Conservation (phyloP, 176 grass and related monocot genomes). For the Ensete glaucum region DNA sequence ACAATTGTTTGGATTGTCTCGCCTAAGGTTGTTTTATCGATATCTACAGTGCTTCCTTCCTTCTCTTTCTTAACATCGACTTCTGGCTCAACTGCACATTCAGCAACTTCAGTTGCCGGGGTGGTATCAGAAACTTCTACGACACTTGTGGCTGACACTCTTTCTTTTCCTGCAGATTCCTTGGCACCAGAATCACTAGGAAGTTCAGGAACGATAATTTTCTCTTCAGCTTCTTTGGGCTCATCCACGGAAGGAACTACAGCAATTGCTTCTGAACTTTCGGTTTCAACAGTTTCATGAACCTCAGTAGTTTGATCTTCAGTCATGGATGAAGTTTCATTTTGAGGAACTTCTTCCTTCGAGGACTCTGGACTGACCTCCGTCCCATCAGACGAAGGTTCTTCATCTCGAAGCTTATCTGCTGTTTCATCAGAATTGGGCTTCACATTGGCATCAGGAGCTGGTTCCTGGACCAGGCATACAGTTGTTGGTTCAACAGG, state of each 20-base stretch:
- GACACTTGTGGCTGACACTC: background rate
- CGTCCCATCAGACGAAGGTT: background rate
- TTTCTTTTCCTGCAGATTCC: background rate
- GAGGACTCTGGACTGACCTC: background rate
- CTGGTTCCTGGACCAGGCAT: background rate
- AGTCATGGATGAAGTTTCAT: background rate
- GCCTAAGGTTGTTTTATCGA: background rate
- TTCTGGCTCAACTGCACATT: background rate
- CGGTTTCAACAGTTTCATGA: background rate
- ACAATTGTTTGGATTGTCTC: background rate
- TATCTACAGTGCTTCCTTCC: background rate
- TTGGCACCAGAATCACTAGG: background rate
- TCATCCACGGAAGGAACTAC: background rate
- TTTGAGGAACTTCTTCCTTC: conserved; percentile 8
- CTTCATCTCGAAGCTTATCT: background rate
- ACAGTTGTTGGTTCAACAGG: background rate
- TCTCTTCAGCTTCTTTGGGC: background rate
- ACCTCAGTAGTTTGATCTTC: background rate
- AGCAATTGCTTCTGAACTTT: background rate
- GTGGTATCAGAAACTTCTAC: background rate
- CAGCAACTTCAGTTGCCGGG: background rate
- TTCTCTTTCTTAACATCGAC: background rate
- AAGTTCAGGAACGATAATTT: background rate
- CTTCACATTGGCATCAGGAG: background rate
- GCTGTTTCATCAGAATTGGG: background rate